These are phyloP conservation scores for Bipolaris zeicola DNA, from an alignment of 2,329 filamentous ascomycete genomes.

Conservation along the genomic window DNA sequence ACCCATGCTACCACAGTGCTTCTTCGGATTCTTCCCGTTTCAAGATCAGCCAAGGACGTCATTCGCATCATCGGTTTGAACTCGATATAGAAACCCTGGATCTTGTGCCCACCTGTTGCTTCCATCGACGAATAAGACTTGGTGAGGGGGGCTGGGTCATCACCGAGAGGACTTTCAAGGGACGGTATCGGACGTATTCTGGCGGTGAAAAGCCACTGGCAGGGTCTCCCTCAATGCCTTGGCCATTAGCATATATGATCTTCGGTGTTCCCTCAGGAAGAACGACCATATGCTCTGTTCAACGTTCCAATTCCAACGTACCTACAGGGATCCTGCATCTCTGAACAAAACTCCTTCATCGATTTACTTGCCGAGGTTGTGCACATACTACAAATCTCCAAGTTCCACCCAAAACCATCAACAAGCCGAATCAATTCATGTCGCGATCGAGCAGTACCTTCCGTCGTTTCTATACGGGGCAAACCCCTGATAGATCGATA, in stretches of 20 bases:
- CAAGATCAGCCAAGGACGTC: slow-evolving; percentile 30
- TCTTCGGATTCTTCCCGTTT: slow-evolving; percentile 8
- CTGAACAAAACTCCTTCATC: not conserved
- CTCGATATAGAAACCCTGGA: slow-evolving; percentile 28
- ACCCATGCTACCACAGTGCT: slow-evolving; percentile 23
- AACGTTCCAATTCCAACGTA: not conserved
- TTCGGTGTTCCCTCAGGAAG: slow-evolving; percentile 13
- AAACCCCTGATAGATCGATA: slow-evolving; percentile 36
- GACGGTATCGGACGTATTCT: slow-evolving; percentile 19
- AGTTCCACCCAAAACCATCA: slow-evolving; percentile 8
- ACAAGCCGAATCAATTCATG: slow-evolving; percentile 22
- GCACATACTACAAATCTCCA: slow-evolving; percentile 5
- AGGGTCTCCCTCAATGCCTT: slow-evolving; percentile 17
- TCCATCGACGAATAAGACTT: slow-evolving; percentile 36
- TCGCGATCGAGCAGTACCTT: slow-evolving; percentile 25
- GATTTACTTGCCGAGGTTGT: not conserved
- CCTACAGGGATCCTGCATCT: not conserved
- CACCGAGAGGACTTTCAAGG: slow-evolving; percentile 10
- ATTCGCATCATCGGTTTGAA: slow-evolving; percentile 25
- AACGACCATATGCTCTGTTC: not conserved
- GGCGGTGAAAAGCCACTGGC: slow-evolving; percentile 18
- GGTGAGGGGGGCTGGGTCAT: not conserved
- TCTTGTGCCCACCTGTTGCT: slow-evolving; percentile 24
- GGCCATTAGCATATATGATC: slow-evolving; percentile 26
- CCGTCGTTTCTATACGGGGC: slow-evolving; percentile 39